These are phyloP conservation scores for Saksenaea oblongispora DNA, from an alignment of 371 early-diverging fungal genomes.

Conservation along the genomic window DNA sequence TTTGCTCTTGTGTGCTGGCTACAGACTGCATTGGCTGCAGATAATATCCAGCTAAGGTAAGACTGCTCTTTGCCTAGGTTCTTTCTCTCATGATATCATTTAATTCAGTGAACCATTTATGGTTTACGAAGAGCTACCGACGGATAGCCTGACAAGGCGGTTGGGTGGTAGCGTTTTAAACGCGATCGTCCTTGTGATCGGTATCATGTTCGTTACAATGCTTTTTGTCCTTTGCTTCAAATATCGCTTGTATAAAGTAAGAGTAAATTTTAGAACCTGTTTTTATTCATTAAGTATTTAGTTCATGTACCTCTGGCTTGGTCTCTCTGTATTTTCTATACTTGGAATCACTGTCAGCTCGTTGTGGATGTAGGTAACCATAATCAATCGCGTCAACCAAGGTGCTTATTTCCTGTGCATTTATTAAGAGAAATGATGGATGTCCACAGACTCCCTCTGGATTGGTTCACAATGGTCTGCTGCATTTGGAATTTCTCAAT, in stretches of 20 bases:
- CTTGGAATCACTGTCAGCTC: constrained; percentile 18
- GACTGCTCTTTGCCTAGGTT: too few relatives aligned
- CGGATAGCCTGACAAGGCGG: constrained; percentile 14
- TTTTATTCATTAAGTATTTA: neutral
- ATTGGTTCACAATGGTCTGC: constrained; percentile 16
- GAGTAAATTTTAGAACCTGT: neutral
- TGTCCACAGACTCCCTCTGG: constrained; percentile 14
- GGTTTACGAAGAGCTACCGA: constrained; percentile 14
- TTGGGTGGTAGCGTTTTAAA: constrained; percentile 22
- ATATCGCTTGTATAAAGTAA: constrained; percentile 24
- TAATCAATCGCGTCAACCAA: neutral
- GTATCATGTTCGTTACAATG: constrained; percentile 18
- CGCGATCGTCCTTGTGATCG: constrained; percentile 13
- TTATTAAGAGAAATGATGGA: constrained; percentile 21
- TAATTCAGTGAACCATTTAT: constrained; percentile 14
- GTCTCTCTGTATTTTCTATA: constrained; percentile 23
- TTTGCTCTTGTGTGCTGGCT: constrained; percentile 23
- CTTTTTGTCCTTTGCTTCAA: constrained; percentile 26
- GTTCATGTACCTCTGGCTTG: constrained; percentile 28
- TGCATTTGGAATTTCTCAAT: constrained; percentile 24
- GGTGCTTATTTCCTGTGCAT: neutral
- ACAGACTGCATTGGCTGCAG: constrained; percentile 14
- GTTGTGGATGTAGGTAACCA: constrained; percentile 20
- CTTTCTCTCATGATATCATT: neutral
- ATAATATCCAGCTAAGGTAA: constrained; percentile 13